These are phyloP conservation scores for Conticribra guillardii DNA, from an alignment of 108 stramenopile genomes.

Conservation along the genomic window DNA sequence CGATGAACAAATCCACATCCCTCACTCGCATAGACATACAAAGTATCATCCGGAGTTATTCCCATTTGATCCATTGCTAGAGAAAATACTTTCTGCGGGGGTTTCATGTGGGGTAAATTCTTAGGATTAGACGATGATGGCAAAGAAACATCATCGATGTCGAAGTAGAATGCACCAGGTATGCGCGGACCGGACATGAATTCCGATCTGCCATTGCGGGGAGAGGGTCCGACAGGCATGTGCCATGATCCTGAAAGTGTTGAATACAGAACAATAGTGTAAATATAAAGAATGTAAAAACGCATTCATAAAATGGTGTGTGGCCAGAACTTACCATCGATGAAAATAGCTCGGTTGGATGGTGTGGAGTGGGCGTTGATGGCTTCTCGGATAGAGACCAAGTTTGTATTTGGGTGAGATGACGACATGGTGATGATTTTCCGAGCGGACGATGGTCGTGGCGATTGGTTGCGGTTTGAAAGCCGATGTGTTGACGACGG, in stretches of 20 bases:
- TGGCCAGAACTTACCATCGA: too few relatives aligned
- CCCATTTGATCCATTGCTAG: slow-evolving; percentile 55
- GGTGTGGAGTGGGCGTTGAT: slow-evolving; percentile 18
- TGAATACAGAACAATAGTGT: too few relatives aligned
- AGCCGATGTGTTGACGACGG: background rate
- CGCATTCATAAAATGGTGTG: too few relatives aligned
- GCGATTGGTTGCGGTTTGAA: background rate
- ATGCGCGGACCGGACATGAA: slow-evolving; percentile 66
- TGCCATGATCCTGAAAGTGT: too few relatives aligned
- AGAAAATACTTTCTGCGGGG: slow-evolving; percentile 41
- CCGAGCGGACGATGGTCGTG: background rate
- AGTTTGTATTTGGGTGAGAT: slow-evolving; percentile 2
- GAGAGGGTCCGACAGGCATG: slow-evolving; percentile 29
- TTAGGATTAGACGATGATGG: slow-evolving; percentile 42
- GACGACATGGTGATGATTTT: slow-evolving; percentile 2
- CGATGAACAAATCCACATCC: slow-evolving; percentile 68
- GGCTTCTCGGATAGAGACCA: slow-evolving; percentile 31
- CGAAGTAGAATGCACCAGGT: slow-evolving; percentile 63
- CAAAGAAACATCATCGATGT: slow-evolving; percentile 70
- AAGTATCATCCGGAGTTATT: slow-evolving; percentile 38
- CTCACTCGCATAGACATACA: slow-evolving; percentile 60
- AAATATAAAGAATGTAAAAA: too few relatives aligned
- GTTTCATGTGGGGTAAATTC: slow-evolving; percentile 49
- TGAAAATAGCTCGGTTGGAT: slow-evolving; percentile 17
- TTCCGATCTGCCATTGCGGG: slow-evolving; percentile 29